These are phyloP conservation scores for Dryas alaskensis DNA, from an alignment of 306 rosid species.

Conservation along the genomic window DNA sequence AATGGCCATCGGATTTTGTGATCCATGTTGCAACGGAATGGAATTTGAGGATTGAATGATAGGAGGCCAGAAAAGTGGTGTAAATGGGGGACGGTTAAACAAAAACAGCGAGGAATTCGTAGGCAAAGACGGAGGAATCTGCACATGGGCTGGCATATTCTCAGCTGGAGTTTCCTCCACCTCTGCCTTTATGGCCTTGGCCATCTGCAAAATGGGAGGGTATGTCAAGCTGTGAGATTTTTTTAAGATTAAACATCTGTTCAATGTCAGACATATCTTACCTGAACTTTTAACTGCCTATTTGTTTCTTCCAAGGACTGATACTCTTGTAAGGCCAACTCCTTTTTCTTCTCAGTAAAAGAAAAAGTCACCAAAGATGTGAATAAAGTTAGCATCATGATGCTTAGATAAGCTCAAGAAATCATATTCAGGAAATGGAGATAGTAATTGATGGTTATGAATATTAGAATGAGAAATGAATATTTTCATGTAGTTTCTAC, in stretches of 20 bases:
- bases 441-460: neutral
- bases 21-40: conserved; percentile 42
- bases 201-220: conserved; percentile 53
- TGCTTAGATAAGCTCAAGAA: conserved; percentile 20
- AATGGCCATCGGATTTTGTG: conserved; percentile 39
- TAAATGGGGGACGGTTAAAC: conserved; percentile 54
- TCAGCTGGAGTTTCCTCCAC: conserved; percentile 45
- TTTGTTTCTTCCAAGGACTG: conserved; percentile 74
- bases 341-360: conserved; percentile 59
- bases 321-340: conserved; percentile 68
- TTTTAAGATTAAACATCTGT: conserved; percentile 16
- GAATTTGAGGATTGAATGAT: conserved; percentile 47
- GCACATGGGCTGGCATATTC: conserved; percentile 38
- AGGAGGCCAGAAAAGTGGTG: conserved; percentile 77
- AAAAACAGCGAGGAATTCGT: conserved; percentile 54
- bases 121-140: conserved; percentile 38
- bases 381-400: conserved; percentile 13
- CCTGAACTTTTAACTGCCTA: conserved; percentile 67
- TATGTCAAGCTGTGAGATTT: conserved; percentile 18
- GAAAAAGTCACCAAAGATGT: conserved; percentile 35
- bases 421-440: neutral
- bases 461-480: neutral
- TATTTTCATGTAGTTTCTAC: neutral
- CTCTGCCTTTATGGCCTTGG: conserved; percentile 41
- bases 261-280: conserved; percentile 36